Evolutionary conservation across 345 rosid species (phyloP), one percentile per base, ranked within the genome.

Genomic region (Firmiana major): DNA sequence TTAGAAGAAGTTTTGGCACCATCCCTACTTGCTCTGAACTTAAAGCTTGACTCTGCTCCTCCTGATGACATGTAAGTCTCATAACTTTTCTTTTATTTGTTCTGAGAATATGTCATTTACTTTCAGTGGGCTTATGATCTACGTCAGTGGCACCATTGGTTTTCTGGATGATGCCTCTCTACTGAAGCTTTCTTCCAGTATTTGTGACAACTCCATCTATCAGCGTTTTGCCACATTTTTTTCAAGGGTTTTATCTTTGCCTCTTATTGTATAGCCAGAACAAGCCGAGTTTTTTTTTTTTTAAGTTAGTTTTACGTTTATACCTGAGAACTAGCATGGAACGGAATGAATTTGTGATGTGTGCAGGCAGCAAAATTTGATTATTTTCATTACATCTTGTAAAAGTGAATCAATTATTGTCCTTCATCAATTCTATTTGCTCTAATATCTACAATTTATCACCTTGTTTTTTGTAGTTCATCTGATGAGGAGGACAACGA

Each of bases 1-100:
- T 24, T 80, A 75, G 93, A 95, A 77, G 95, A 90, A 86, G 89
- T 84, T 74, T 73, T 88, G 74, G 89, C 92, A 42, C 99, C 97
- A 19, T 88, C 99, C 2, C 49, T 85, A 34, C 87, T 84, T 77
- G 86, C 93, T 70, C 85, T 82, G 92, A 92, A 90, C 80, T 87
- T 93, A 78, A 92, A 90, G 86, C 81, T 86, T 58, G 93, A 87
- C 83, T 84, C 91, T 75, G 86, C 83, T 68, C 85, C 87, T 79
- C 83, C 79, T 55, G 87, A 85, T 79, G 91, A 87, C 51, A 76
- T 46, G 97, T 88, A 80, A 82, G 86, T 79, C 51, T 72, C 58
- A 49, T 78, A 70, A 69, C 53, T 77, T 49, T 53, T 60, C 65
- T 79, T 28, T 73, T 3, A 24, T 22, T n/a, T 31, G 9, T 43